Evolutionary conservation across 805 yeast genomes (phyloP).

Genomic region (Candida easanensis): DNA sequence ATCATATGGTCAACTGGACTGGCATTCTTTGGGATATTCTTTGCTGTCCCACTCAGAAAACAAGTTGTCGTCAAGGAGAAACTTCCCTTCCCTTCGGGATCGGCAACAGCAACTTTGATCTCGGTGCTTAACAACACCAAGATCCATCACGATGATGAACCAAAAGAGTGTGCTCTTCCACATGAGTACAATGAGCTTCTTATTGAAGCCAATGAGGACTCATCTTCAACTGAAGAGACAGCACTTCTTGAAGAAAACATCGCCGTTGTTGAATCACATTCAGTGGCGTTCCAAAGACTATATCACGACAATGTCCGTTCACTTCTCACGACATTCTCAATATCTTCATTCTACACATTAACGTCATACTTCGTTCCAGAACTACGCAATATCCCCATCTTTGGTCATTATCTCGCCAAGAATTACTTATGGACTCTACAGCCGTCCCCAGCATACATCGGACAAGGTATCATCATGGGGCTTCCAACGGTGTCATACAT

Average conservation of each 20-base stretch:
- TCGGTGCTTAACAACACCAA: conserved; percentile 79
- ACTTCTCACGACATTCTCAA: conserved; percentile 55
- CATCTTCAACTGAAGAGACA: conserved; percentile 14
- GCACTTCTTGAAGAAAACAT: conserved; percentile 24
- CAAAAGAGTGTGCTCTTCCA: conserved; percentile 5
- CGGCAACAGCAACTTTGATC: conserved; percentile 83
- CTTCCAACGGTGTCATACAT: conserved; percentile 84
- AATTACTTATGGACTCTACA: conserved; percentile 83
- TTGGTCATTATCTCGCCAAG: conserved; percentile 62
- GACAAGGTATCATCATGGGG: conserved; percentile 98
- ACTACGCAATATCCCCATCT: conserved; percentile 66
- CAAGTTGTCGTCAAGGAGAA: conserved; percentile 88
- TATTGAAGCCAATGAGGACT: conserved; percentile 18
- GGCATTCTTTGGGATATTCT: conserved; percentile 93
- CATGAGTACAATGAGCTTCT: conserved; percentile 17
- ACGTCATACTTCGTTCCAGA: conserved; percentile 71
- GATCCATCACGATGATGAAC: conserved; percentile 37
- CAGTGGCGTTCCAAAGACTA: conserved; percentile 26
- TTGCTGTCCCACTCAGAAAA: conserved; percentile 83
- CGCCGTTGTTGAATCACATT: conserved; percentile 23
- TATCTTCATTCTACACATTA: conserved; percentile 73
- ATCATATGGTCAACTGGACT: conserved; percentile 82
- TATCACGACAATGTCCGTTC: conserved; percentile 60
- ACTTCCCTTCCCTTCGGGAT: conserved; percentile 90
- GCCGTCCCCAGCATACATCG: conserved; percentile 96